These are phyloP conservation scores for Thielaviopsis musarum DNA, from an alignment of 2,329 filamentous ascomycete species.

Conservation along the genomic window DNA sequence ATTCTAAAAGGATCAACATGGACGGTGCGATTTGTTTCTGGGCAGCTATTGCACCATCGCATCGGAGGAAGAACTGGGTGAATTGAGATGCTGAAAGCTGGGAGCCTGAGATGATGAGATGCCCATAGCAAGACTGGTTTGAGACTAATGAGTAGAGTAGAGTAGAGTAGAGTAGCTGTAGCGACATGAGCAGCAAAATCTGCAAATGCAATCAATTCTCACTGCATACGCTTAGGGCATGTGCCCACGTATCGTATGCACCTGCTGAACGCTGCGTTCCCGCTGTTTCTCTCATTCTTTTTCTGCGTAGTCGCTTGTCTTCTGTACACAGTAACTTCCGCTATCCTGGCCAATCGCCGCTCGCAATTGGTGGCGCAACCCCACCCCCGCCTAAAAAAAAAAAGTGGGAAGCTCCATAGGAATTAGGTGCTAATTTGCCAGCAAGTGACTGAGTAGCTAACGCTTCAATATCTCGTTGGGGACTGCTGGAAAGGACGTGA, in stretches of 20 bases:
- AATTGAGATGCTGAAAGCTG: neutral
- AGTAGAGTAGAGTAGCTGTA: no score
- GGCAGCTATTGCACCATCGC: neutral
- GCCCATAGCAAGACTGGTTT: no score
- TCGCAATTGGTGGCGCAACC: neutral
- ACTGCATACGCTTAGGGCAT: neutral
- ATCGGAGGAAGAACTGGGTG: neutral
- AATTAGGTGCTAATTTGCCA: neutral
- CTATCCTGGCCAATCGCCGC: constrained; percentile 1
- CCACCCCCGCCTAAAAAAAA: neutral
- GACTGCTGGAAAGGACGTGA: no score
- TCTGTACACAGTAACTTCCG: no score
- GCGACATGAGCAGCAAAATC: no score
- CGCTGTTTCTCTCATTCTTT: neutral
- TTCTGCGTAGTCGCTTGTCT: no score
- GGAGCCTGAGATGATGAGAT: no score
- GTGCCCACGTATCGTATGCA: neutral
- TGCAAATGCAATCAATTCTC: no score
- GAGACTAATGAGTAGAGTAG: no score
- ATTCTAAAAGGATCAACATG: neutral
- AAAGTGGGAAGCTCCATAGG: neutral
- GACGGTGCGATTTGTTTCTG: neutral
- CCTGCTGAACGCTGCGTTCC: neutral
- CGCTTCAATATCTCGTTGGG: neutral
- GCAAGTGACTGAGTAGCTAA: neutral